phyloP scores from a whole-genome alignment of 2,329 filamentous ascomycete species.

The Aspergillus latus region DNA sequence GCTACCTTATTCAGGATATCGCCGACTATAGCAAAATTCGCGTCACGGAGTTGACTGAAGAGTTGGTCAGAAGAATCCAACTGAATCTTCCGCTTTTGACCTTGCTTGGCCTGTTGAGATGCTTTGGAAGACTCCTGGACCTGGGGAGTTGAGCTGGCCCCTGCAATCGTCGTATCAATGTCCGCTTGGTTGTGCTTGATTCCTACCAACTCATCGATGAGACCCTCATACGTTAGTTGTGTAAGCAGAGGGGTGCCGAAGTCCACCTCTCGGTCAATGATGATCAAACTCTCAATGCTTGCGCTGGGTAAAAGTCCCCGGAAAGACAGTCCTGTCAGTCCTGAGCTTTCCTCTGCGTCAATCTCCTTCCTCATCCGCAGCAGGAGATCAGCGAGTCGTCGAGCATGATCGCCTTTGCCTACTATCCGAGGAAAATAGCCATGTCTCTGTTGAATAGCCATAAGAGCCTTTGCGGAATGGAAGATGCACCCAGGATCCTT shows the following conservation, averaged over 20 bases:
- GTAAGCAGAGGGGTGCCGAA: slow-evolving; percentile 89
- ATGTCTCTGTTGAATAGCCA: slow-evolving; percentile 88
- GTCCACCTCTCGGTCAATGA: slow-evolving; percentile 94
- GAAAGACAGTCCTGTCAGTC: slow-evolving; percentile 53
- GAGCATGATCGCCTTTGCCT: slow-evolving; percentile 93
- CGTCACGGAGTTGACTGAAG: slow-evolving; percentile 82
- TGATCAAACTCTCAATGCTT: slow-evolving; percentile 83
- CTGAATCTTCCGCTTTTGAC: slow-evolving; percentile 80
- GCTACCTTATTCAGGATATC: slow-evolving; percentile 86
- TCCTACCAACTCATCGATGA: slow-evolving; percentile 90
- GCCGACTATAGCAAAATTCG: slow-evolving; percentile 94
- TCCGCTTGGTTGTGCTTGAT: slow-evolving; percentile 93
- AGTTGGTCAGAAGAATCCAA: slow-evolving; percentile 87
- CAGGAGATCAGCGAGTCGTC: slow-evolving; percentile 81
- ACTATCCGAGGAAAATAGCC: slow-evolving; percentile 93
- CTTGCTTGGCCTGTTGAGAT: slow-evolving; percentile 54
- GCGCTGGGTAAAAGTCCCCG: slow-evolving; percentile 79
- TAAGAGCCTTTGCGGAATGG: slow-evolving; percentile 83
- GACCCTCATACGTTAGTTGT: slow-evolving; percentile 92
- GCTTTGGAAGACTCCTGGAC: slow-evolving; percentile 56
- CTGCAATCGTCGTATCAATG: slow-evolving; percentile 85
- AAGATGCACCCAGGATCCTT: slow-evolving; percentile 92
- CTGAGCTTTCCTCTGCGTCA: slow-evolving; percentile 71
- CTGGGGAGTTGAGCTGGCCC: slow-evolving; percentile 59
- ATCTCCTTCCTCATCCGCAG: slow-evolving; percentile 89